phyloP scores from a whole-genome alignment of 2,329 filamentous ascomycete genomes.

The Sporothrix luriei region DNA sequence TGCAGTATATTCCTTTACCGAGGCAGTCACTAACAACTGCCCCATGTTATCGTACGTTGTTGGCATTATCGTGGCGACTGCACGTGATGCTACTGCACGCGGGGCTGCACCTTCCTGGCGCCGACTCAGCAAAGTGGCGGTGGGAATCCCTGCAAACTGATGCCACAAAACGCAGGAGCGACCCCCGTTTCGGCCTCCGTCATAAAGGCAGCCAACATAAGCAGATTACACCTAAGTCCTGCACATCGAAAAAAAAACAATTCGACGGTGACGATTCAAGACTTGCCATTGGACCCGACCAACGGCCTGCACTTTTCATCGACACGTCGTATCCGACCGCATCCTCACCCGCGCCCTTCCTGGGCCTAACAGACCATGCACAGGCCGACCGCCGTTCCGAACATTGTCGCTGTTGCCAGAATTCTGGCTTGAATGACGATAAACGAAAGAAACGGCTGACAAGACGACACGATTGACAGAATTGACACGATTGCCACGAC shows the following conservation, averaged over 20 bases:
- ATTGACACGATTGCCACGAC: constrained; percentile 6
- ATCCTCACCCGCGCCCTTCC: constrained; percentile 2
- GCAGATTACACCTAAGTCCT: neutral
- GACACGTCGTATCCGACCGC: constrained; percentile 22
- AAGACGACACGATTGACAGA: neutral
- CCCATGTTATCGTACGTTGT: neutral
- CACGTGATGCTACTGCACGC: constrained; percentile 12
- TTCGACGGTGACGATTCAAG: neutral
- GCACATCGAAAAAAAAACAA: neutral
- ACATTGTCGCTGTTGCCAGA: constrained; percentile 25
- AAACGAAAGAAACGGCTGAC: neutral
- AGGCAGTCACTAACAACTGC: neutral
- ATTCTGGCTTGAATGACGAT: constrained; percentile 18
- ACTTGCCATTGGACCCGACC: constrained; percentile 13
- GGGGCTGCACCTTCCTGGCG: constrained; percentile 4
- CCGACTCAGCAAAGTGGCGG: constrained; percentile 28
- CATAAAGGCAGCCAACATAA: constrained; percentile 26
- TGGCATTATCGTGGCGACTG: neutral
- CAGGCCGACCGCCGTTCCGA: constrained; percentile 19
- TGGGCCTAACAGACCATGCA: constrained; percentile 26
- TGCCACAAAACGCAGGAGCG: constrained; percentile 25
- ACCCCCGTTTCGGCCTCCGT: constrained; percentile 17
- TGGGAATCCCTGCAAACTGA: constrained; percentile 23
- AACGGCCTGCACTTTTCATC: constrained; percentile 13
- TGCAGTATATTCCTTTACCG: neutral